Evolutionary conservation across 768 basidiomycete genomes (phyloP).

Genomic region (Rhodotorula babjevae): DNA sequence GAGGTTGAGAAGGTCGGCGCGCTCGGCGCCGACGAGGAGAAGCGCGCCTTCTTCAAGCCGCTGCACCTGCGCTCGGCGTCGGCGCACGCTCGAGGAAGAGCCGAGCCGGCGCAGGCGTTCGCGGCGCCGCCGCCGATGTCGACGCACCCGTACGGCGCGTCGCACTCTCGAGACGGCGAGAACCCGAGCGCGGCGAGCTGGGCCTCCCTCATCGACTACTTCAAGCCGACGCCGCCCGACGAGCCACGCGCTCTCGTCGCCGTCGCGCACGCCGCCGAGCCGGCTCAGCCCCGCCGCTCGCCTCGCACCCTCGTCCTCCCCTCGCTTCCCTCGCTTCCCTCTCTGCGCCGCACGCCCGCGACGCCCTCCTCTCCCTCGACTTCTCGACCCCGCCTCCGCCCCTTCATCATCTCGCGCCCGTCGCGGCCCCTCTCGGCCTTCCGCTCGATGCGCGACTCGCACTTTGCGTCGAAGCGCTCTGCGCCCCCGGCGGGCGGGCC

Average conservation of each 20-base stretch:
- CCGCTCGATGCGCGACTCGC: neutral
- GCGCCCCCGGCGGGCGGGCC: neutral
- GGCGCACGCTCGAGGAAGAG: neutral
- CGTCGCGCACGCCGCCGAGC: neutral
- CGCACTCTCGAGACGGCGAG: too few species aligned
- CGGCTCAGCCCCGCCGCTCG: neutral
- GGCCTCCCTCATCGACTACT: conserved; percentile 28
- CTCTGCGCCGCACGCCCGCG: neutral
- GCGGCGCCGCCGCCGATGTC: neutral
- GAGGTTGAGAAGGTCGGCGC: neutral
- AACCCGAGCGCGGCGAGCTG: conserved; percentile 16
- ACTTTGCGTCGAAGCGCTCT: neutral
- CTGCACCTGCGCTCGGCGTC: conserved; percentile 12
- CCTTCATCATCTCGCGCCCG: neutral
- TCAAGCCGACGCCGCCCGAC: neutral
- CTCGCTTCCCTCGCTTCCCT: neutral
- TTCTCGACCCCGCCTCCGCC: too few species aligned
- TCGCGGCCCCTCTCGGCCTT: neutral
- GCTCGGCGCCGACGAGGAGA: neutral
- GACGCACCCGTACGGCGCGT: too few species aligned
- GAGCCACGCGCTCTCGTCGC: neutral
- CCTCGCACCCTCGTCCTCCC: neutral
- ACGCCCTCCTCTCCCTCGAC: neutral
- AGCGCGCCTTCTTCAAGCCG: conserved; percentile 5
- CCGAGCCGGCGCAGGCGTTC: neutral